Evolutionary conservation across 2,329 filamentous ascomycete species (phyloP).

Genomic region (Colletotrichum liriopes): DNA sequence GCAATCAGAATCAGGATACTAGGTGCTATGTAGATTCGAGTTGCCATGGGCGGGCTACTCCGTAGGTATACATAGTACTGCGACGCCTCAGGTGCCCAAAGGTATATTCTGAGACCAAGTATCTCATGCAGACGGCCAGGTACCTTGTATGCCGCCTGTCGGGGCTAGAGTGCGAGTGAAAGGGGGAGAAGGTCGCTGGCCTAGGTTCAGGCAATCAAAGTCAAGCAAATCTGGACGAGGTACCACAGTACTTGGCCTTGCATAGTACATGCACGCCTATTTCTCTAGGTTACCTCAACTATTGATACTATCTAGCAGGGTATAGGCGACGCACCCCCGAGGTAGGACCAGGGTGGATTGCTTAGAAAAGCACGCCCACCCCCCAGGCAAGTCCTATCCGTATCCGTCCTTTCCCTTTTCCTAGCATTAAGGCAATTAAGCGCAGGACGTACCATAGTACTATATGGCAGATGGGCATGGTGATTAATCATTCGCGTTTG

Average conservation of each 20-base stretch:
- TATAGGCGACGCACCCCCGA: background rate
- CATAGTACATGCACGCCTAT: background rate
- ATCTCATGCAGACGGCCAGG: background rate
- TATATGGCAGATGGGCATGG: background rate
- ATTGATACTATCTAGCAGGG: constrained; percentile 3
- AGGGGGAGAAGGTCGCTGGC: background rate
- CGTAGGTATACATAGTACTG: background rate
- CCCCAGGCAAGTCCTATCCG: background rate
- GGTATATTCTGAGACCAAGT: background rate
- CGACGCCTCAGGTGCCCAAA: too few relatives aligned
- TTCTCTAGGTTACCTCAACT: constrained; percentile 1
- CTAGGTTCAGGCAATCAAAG: background rate
- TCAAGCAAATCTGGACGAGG: background rate
- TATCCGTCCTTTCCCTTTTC: background rate
- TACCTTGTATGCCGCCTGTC: too few relatives aligned
- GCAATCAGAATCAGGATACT: too few relatives aligned
- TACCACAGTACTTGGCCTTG: too few relatives aligned
- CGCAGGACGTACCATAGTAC: background rate
- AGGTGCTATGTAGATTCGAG: too few relatives aligned
- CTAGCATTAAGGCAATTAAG: background rate
- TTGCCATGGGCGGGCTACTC: background rate
- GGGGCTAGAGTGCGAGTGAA: background rate
- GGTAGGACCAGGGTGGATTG: background rate
- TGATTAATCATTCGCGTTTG: background rate
- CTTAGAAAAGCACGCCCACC: background rate